Percentiles rank a stretch among this genome's conserved stretches.
These are phyloP conservation scores for Psilocybe mexicana DNA, from an alignment of 1,284 basidiomycete species.

Conservation along the genomic window DNA sequence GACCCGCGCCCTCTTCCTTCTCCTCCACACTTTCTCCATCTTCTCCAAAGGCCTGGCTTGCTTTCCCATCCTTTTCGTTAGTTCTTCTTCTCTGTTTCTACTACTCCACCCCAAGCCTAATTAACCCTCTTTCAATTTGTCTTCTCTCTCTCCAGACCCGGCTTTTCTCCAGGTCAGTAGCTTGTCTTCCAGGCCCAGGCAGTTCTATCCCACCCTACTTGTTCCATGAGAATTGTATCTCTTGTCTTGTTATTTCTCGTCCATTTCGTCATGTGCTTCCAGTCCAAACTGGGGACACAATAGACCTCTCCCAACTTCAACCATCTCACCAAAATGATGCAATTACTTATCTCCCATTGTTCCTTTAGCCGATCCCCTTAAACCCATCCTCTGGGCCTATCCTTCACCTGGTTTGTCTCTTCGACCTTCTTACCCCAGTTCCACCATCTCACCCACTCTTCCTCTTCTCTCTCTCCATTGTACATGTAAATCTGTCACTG, in stretches of 20 bases:
- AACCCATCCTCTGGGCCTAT: constrained; percentile 27
- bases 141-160: constrained; percentile 62
- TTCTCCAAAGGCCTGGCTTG: constrained; percentile 33
- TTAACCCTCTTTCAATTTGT: constrained; percentile 45
- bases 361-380: constrained; percentile 22
- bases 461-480: constrained; percentile 14
- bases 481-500: constrained; percentile 11
- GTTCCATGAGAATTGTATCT: neutral
- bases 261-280: constrained; percentile 25
- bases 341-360: constrained; percentile 25
- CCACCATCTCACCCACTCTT: constrained; percentile 18
- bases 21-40: constrained; percentile 7
- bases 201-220: neutral
- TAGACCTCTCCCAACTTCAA: constrained; percentile 29
- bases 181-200: neutral
- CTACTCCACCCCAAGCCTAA: constrained; percentile 23
- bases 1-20: constrained; percentile 25
- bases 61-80: constrained; percentile 41
- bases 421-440: constrained; percentile 13
- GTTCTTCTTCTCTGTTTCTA: constrained; percentile 30
- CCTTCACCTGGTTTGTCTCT: constrained; percentile 32
- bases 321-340: constrained; percentile 19
- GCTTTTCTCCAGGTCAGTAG: constrained; percentile 63
- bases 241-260: neutral
- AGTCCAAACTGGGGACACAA: constrained; percentile 37